Evolutionary conservation across 768 basidiomycete genomes (phyloP).

Genomic region (Mycena rebaudengoi): DNA sequence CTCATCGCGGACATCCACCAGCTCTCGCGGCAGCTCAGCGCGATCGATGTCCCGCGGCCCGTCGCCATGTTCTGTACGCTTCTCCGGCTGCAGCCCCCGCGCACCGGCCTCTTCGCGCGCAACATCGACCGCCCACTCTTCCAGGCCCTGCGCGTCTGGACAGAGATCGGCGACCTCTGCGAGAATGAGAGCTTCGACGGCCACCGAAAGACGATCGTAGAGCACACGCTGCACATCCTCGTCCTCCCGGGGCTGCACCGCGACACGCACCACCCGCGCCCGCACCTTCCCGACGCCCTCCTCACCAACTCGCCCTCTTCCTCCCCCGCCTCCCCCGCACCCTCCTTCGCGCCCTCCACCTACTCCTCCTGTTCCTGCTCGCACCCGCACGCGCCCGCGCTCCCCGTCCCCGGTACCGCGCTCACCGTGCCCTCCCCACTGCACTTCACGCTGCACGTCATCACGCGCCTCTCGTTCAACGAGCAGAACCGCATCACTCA

Average conservation of each 20-base stretch:
- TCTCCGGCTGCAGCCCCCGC: slow-evolving; percentile 54
- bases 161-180: slow-evolving; percentile 75
- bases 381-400: slow-evolving; percentile 50
- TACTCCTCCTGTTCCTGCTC: too few species aligned
- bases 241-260: slow-evolving; percentile 77
- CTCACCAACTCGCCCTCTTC: slow-evolving; percentile 42
- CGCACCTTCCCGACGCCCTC: slow-evolving; percentile 50
- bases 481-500: slow-evolving; percentile 83
- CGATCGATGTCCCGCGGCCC: slow-evolving; percentile 75
- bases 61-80: slow-evolving; percentile 65
- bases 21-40: slow-evolving; percentile 65
- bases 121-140: slow-evolving; percentile 57
- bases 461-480: slow-evolving; percentile 80
- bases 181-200: slow-evolving; percentile 87
- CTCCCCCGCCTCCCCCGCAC: too few species aligned
- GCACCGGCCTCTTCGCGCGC: slow-evolving; percentile 28
- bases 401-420: slow-evolving; percentile 67
- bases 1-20: slow-evolving; percentile 77
- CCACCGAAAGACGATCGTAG: slow-evolving; percentile 75
- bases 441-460: slow-evolving; percentile 76
- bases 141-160: slow-evolving; percentile 74
- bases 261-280: slow-evolving; percentile 40
- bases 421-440: slow-evolving; percentile 71
- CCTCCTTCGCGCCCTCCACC: slow-evolving; percentile 29
- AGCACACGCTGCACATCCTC: slow-evolving; percentile 82